These are phyloP conservation scores for Saturnispora hagleri DNA, from an alignment of 805 yeast genomes.

Conservation along the genomic window DNA sequence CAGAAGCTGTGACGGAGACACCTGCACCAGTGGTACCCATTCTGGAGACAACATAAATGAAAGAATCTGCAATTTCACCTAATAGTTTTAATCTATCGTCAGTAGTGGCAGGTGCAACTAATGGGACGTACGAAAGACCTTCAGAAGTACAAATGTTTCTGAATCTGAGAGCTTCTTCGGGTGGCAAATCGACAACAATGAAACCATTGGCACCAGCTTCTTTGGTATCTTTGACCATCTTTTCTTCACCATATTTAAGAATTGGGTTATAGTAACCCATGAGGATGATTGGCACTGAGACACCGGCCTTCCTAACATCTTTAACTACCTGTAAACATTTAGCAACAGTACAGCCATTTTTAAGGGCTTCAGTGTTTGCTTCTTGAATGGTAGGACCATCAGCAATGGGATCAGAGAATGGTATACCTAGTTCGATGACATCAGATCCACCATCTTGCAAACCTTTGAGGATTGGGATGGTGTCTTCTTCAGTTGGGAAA, in stretches of 20 bases:
- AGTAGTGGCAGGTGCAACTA: constrained; percentile 95
- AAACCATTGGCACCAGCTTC: constrained; percentile 92
- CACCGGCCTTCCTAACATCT: constrained; percentile 73
- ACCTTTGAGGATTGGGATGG: constrained; percentile 76
- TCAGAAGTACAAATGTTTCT: constrained; percentile 58
- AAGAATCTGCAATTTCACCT: constrained; percentile 85
- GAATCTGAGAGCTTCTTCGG: constrained; percentile 90
- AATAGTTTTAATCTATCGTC: constrained; percentile 75
- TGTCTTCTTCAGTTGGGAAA: constrained; percentile 78
- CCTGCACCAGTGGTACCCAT: constrained; percentile 98
- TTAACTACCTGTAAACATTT: constrained; percentile 62
- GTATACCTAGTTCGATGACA: constrained; percentile 89
- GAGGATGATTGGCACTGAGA: constrained; percentile 77
- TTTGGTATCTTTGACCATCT: constrained; percentile 68
- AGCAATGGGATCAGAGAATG: constrained; percentile 97
- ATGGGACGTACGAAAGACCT: constrained; percentile 80
- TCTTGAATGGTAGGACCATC: constrained; percentile 96
- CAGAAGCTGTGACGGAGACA: constrained; percentile 50
- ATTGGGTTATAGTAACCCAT: constrained; percentile 99
- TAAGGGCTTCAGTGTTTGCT: constrained; percentile 74
- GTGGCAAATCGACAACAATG: constrained; percentile 92
- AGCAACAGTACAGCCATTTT: constrained; percentile 69
- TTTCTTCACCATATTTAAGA: constrained; percentile 78
- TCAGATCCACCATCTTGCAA: constrained; percentile 95
- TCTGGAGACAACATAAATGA: constrained; percentile 91